Percentiles rank a stretch among this genome's conserved stretches.
phyloP scores from a whole-genome alignment of 1,284 basidiomycete species.

The Takashimella koratensis region DNA sequence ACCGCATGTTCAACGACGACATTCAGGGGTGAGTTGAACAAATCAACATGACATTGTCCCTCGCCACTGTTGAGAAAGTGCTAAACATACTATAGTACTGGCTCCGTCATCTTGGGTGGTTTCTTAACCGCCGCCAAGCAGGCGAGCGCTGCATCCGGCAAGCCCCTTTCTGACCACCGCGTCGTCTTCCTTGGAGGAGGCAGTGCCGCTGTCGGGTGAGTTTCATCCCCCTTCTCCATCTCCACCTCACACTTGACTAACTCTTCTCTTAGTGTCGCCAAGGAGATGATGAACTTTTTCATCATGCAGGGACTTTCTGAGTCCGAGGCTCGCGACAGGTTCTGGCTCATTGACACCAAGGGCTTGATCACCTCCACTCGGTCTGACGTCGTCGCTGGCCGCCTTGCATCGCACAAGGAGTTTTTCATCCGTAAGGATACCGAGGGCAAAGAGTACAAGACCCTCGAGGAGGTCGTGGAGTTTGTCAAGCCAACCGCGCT shows the following conservation, averaged over 20 bases:
- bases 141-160: constrained; percentile 66
- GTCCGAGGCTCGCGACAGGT: constrained; percentile 70
- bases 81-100: constrained; percentile 62
- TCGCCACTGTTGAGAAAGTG: constrained; percentile 6
- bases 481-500: constrained; percentile 88
- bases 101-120: constrained; percentile 85
- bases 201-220: constrained; percentile 43
- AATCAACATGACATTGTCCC: neutral
- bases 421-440: constrained; percentile 79
- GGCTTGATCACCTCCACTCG: constrained; percentile 72
- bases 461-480: constrained; percentile 74
- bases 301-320: constrained; percentile 66
- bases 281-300: constrained; percentile 86
- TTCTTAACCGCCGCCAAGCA: constrained; percentile 84
- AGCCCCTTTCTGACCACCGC: constrained; percentile 67
- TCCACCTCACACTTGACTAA: neutral
- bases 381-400: constrained; percentile 55
- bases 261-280: constrained; percentile 60
- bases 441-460: constrained; percentile 65
- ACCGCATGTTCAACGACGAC: constrained; percentile 87
- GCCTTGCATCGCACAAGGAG: constrained; percentile 74
- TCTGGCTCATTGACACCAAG: constrained; percentile 79
- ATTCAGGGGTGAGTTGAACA: constrained; percentile 57
- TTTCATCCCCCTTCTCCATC: neutral
- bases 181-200: constrained; percentile 72